Evolutionary conservation across 768 basidiomycete species (phyloP), one percentile per base, ranked within the genome.

Genomic region (Hypholoma sublateritium): DNA sequence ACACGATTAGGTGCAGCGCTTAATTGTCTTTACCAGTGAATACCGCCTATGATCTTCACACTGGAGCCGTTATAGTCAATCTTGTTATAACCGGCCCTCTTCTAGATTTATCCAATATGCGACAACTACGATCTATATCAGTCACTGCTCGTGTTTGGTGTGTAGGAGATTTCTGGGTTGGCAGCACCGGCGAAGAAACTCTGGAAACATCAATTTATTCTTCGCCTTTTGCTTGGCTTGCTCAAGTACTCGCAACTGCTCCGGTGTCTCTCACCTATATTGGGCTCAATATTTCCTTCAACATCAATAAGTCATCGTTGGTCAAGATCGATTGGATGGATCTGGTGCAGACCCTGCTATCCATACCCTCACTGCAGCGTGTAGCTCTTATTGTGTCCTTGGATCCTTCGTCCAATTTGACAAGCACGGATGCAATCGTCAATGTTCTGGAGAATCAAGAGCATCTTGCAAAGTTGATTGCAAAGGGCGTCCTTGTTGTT

Each of bases 151-250:
- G 25, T 14, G 32, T 62, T 14, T 43, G 48, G n/a, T 51, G 55
- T 7, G 17, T 43, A 5, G 41, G 37, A 6, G 43, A 53, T 5
- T 62, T 57, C 28, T 59, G 55, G 55, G 34, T 62, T 2, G 36
- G 49, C 36, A 55, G 52, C 34, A 35, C 47, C 14, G 58, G 56
- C 0, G 48, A 57, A 44, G 61, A 59, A 5, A 28, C 28, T 2
- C 44, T 57, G 9, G 52, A 54, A 41, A 46, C 50, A 22, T 36
- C 35, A 36, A 36, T 54, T 16, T 57, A 51, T n/a, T 16, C 53
- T 0, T 47, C 56, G 5, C 58, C 58, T 11, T 42, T 59, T 11
- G 36, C 50, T 17, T 62, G 61, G 61, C 22, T 62, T 7, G 22
- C 22, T 7, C 53, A 28, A 12, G 19, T 56, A 13, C 39, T 58